A percentile compares a stretch with the other conserved stretches of the same genome.
Evolutionary conservation across 2,329 filamentous ascomycete species (phyloP).

Genomic region (Alternaria metachromatica): DNA sequence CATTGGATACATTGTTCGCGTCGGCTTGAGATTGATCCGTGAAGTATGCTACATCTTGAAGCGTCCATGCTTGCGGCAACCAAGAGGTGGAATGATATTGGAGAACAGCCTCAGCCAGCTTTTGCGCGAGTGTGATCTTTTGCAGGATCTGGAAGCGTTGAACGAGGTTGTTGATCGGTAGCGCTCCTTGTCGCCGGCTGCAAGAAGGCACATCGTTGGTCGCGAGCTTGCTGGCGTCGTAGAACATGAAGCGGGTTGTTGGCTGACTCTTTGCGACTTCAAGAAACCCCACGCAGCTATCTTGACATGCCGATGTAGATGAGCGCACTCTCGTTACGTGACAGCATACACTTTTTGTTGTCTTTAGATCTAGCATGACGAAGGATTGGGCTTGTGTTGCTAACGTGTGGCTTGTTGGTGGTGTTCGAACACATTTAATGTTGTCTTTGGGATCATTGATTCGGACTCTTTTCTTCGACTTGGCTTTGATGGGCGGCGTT

Average conservation of each 20-base stretch:
- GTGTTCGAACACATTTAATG: background rate
- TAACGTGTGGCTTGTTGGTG: background rate
- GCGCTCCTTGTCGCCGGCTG: background rate
- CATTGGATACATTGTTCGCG: background rate
- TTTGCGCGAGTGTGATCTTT: conserved; percentile 9
- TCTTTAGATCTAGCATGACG: background rate
- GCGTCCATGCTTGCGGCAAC: conserved; percentile 17
- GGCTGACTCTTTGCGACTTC: conserved; percentile 2
- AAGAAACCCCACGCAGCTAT: conserved; percentile 15
- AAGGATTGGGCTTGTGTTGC: background rate
- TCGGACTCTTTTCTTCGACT: background rate
- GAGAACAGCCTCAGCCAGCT: conserved; percentile 13
- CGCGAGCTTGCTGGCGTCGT: conserved; percentile 6
- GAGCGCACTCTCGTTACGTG: background rate
- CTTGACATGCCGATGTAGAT: background rate
- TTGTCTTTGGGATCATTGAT: background rate
- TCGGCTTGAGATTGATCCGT: background rate
- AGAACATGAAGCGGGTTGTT: conserved; percentile 12
- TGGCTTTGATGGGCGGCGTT: background rate
- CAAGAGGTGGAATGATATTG: conserved; percentile 21
- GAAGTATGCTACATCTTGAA: conserved; percentile 20
- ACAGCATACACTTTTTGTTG: background rate
- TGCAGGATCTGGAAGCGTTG: background rate
- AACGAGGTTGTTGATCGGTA: background rate
- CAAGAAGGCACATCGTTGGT: background rate